These are phyloP conservation scores for Candida adriatica DNA, from an alignment of 805 yeast species.

Conservation along the genomic window DNA sequence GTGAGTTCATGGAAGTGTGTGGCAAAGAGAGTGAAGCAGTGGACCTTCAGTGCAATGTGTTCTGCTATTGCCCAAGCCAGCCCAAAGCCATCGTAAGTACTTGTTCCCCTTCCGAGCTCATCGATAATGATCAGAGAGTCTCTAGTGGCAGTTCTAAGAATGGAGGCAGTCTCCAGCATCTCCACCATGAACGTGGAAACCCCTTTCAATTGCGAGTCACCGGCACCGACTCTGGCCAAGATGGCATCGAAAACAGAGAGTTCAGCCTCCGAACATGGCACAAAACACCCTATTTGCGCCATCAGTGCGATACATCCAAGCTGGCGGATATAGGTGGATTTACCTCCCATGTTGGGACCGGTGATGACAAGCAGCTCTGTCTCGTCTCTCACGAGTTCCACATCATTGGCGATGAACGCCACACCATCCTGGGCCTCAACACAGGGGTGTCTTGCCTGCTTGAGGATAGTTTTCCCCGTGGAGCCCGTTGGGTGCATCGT, in stretches of 20 bases:
- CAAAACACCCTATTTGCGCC: slow-evolving; percentile 86
- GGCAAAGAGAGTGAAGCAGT: slow-evolving; percentile 84
- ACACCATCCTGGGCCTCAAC: slow-evolving; percentile 88
- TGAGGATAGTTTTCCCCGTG: slow-evolving; percentile 44
- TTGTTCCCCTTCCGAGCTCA: slow-evolving; percentile 79
- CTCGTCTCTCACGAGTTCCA: slow-evolving; percentile 47
- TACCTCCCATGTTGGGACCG: slow-evolving; percentile 98
- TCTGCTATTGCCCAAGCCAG: slow-evolving; percentile 96
- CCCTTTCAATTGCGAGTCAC: slow-evolving; percentile 95
- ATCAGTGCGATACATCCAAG: slow-evolving; percentile 79
- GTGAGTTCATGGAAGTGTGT: slow-evolving; percentile 98
- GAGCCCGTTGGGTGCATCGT: slow-evolving; percentile 48
- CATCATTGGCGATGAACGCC: slow-evolving; percentile 88
- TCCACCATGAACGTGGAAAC: slow-evolving; percentile 96
- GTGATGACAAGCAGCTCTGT: slow-evolving; percentile 80
- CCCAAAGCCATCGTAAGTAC: slow-evolving; percentile 95
- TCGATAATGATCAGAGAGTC: slow-evolving; percentile 85
- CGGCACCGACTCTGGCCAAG: slow-evolving; percentile 96
- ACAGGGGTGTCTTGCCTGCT: slow-evolving; percentile 91
- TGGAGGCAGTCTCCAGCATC: slow-evolving; percentile 90
- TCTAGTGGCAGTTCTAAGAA: slow-evolving; percentile 68
- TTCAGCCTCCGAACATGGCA: slow-evolving; percentile 77
- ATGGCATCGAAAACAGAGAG: slow-evolving; percentile 84
- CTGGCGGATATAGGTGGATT: slow-evolving; percentile 87
- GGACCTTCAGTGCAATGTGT: slow-evolving; percentile 61